phyloP scores from a whole-genome alignment of 768 basidiomycete species.

The Cystofilobasidium macerans region DNA sequence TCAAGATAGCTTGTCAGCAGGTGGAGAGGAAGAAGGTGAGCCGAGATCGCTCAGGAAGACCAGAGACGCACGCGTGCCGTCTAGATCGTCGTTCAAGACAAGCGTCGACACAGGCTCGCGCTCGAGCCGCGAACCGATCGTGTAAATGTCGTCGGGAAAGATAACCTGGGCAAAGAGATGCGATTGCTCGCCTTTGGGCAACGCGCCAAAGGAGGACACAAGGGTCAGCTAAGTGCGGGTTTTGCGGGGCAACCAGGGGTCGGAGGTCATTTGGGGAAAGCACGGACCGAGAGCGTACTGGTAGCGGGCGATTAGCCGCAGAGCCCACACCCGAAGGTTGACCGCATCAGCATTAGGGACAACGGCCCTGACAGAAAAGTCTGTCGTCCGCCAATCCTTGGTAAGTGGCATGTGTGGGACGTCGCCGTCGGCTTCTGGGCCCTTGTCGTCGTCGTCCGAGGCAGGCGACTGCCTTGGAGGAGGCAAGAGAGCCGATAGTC shows the following conservation, averaged over 20 bases:
- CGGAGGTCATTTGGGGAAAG: background rate
- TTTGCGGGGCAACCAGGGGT: background rate
- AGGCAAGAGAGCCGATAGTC: constrained; percentile 6
- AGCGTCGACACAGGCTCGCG: background rate
- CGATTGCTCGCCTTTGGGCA: background rate
- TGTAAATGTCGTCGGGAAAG: constrained; percentile 10
- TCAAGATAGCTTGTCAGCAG: background rate
- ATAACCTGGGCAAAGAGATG: constrained; percentile 6
- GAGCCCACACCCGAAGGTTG: constrained; percentile 2
- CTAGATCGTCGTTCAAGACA: constrained; percentile 20
- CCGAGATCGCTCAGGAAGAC: background rate
- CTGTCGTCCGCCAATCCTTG: background rate
- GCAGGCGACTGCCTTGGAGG: background rate
- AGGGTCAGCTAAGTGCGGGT: background rate
- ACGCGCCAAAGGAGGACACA: background rate
- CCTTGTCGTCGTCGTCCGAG: too few relatives aligned
- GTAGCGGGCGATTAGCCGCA: constrained; percentile 14
- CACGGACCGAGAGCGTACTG: constrained; percentile 4
- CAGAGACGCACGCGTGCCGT: background rate
- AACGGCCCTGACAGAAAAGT: background rate
- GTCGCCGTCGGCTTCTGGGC: too few relatives aligned
- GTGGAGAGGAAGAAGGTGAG: background rate
- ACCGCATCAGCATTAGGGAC: background rate
- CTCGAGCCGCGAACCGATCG: background rate
- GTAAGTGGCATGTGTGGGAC: constrained; percentile 8